Evolutionary conservation across 371 early-diverging fungal genomes (phyloP).

Genomic region (Basidiobolus heterosporus): DNA sequence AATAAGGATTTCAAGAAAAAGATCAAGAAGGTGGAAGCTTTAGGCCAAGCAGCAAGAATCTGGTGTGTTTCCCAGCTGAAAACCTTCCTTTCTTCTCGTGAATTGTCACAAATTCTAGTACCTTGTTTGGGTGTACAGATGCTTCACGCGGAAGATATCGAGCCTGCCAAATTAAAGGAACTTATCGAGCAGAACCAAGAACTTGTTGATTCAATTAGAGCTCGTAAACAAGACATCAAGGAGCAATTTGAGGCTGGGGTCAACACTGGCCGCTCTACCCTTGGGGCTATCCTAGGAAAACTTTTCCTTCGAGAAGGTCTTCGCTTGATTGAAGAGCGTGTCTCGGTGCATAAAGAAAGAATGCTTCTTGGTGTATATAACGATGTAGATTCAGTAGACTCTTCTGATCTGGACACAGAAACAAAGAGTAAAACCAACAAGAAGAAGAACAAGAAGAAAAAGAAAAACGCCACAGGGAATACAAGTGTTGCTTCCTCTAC

Average conservation of each 20-base stretch:
- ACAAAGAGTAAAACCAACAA: slow-evolving; percentile 12
- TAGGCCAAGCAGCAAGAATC: slow-evolving; percentile 1
- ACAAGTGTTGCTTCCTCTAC: slow-evolving; percentile 3
- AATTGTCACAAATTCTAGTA: too few species aligned
- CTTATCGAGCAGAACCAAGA: slow-evolving; percentile 11
- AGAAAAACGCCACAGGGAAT: slow-evolving; percentile 13
- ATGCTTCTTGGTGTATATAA: slow-evolving; percentile 36
- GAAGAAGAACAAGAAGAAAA: slow-evolving; percentile 19
- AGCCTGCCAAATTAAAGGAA: too few species aligned
- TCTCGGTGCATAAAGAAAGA: slow-evolving; percentile 48
- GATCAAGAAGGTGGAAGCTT: slow-evolving; percentile 36
- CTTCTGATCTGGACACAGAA: slow-evolving; percentile 8
- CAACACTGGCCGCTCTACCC: slow-evolving; percentile 41
- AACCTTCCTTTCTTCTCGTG: too few species aligned
- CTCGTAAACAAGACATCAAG: slow-evolving; percentile 6
- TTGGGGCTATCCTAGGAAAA: slow-evolving; percentile 49
- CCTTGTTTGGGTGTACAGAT: too few species aligned
- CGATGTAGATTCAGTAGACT: neutral
- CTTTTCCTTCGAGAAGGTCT: slow-evolving; percentile 53
- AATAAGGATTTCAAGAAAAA: slow-evolving; percentile 47
- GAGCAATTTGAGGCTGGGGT: slow-evolving; percentile 48
- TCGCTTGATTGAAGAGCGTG: slow-evolving; percentile 44
- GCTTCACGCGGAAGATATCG: too few species aligned
- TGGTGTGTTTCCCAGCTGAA: neutral
- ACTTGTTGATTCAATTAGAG: slow-evolving; percentile 16